These are phyloP conservation scores for Pythium graminicola DNA, from an alignment of 352 stramenopile genomes.

Conservation along the genomic window DNA sequence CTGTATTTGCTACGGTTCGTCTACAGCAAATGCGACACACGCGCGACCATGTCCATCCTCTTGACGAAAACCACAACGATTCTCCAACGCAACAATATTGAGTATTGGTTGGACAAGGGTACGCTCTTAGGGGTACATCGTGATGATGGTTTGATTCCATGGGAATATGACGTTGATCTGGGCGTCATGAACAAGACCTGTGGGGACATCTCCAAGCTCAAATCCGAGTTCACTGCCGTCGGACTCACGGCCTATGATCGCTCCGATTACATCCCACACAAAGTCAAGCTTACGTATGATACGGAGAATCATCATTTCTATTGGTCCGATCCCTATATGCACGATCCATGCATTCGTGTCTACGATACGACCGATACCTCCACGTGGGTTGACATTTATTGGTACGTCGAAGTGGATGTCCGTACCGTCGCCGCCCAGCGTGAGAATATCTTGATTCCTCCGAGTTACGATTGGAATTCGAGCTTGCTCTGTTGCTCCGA, in stretches of 20 bases:
- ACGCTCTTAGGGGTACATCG: slow-evolving; percentile 65
- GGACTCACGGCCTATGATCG: slow-evolving; percentile 65
- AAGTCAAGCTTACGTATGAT: slow-evolving; percentile 80
- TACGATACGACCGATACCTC: slow-evolving; percentile 51
- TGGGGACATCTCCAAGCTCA: slow-evolving; percentile 56
- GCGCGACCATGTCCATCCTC: slow-evolving; percentile 54
- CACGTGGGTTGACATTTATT: slow-evolving; percentile 80
- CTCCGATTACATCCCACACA: slow-evolving; percentile 66
- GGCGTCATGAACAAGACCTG: slow-evolving; percentile 73
- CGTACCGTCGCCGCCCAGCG: slow-evolving; percentile 35
- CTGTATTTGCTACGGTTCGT: slow-evolving; percentile 49
- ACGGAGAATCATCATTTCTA: slow-evolving; percentile 79
- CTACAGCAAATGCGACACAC: slow-evolving; percentile 73
- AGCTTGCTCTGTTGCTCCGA: slow-evolving; percentile 71
- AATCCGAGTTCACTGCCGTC: slow-evolving; percentile 49
- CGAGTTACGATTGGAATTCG: slow-evolving; percentile 50
- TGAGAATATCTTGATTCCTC: slow-evolving; percentile 46
- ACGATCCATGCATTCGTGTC: slow-evolving; percentile 71
- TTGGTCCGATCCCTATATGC: slow-evolving; percentile 64
- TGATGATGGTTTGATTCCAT: slow-evolving; percentile 65
- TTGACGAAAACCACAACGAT: slow-evolving; percentile 62
- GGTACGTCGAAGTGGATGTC: slow-evolving; percentile 59
- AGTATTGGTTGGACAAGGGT: slow-evolving; percentile 83
- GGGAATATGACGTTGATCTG: slow-evolving; percentile 79
- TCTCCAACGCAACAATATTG: slow-evolving; percentile 52